Evolutionary conservation across 2,329 filamentous ascomycete genomes (phyloP), one percentile per base, ranked within the genome.

Genomic region (Tolypocladium paradoxum): DNA sequence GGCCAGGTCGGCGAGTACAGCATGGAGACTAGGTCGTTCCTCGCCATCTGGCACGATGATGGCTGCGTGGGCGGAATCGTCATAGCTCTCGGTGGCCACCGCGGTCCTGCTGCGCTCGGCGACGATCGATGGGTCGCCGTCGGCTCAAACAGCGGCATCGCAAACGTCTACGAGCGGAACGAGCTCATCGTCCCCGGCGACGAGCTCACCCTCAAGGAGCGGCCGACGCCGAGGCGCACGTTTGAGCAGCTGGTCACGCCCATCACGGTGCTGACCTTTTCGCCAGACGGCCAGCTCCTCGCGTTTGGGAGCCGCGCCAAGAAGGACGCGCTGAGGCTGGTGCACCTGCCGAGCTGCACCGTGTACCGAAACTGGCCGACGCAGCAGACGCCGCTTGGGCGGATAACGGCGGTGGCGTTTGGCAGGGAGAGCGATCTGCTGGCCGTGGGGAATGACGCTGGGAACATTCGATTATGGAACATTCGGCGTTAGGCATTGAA

Each of bases 291-390:
- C 1, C 93, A 99, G 71, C 73, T 97, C 50, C 73, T 99, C 60
- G 89, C 84, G 0, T 90, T 97, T 75, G 88, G 84, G 40, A 95
- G 88, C 70, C 81, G 81, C 57, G 87, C 87, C 78, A 95, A 96
- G 77, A 86, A 86, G 66, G 90, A 96, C 70, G 89, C 91, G 0
- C 72, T 99, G 67, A 79, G 87, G 63, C 73, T 99, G 59, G 90
- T 92, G 34, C 93, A 99, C 69, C 73, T 99, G 60, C 91, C 92
- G 0, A 91, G 82, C 60, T 96, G 90, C 68, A 96, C 90, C 1
- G 89, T 97, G 22, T 99, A 93, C 76, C 84, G 85, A 63, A 99
- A 99, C 70, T 99, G 93, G 93, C 93, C 93, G 27, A 99, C 92
- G 52, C 82, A 84, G 58, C 85, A 87, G 67, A 99, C 93, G 53